Percentiles rank a stretch among this genome's conserved stretches.
phyloP scores from a whole-genome alignment of 2,329 filamentous ascomycete species.

The Aspergillus jensenii region DNA sequence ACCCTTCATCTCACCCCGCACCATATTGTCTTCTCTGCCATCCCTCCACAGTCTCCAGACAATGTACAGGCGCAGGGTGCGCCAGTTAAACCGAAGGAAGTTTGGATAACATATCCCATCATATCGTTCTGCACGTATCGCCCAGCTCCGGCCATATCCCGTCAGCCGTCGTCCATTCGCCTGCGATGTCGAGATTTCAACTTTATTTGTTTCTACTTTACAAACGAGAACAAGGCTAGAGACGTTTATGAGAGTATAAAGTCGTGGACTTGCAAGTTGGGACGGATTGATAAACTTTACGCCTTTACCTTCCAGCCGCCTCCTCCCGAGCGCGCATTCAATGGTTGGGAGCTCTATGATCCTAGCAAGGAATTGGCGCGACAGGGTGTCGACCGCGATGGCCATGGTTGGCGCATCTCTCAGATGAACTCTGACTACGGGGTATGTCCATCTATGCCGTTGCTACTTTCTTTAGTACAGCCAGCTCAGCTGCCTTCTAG shows the following conservation, averaged over 20 bases:
- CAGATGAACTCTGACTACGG: slow-evolving; percentile 85
- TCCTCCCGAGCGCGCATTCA: slow-evolving; percentile 68
- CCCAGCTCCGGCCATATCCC: slow-evolving; percentile 67
- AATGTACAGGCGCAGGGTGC: slow-evolving; percentile 41
- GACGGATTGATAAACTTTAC: slow-evolving; percentile 82
- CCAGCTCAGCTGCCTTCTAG: slow-evolving; percentile 24
- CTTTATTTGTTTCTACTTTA: slow-evolving; percentile 88
- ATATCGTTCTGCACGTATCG: slow-evolving; percentile 78
- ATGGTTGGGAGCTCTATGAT: slow-evolving; percentile 85
- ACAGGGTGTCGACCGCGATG: slow-evolving; percentile 82
- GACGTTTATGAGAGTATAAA: slow-evolving; percentile 88
- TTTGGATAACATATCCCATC: slow-evolving; percentile 95
- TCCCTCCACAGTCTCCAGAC: slow-evolving; percentile 43
- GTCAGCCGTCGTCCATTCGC: slow-evolving; percentile 76
- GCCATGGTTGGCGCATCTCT: slow-evolving; percentile 83
- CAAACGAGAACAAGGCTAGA: slow-evolving; percentile 69
- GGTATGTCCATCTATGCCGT: slow-evolving; percentile 37
- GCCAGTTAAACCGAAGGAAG: slow-evolving; percentile 61
- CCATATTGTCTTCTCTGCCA: slow-evolving; percentile 64
- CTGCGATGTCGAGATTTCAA: slow-evolving; percentile 91
- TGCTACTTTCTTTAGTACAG: neutral
- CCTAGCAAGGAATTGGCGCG: slow-evolving; percentile 80
- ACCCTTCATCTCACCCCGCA: slow-evolving; percentile 64
- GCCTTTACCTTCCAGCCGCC: slow-evolving; percentile 83
- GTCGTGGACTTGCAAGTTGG: slow-evolving; percentile 74